A percentile compares a stretch with the other conserved stretches of the same genome.
phyloP scores from a whole-genome alignment of 2,329 filamentous ascomycete genomes.

The Trematosphaeria pertusa region DNA sequence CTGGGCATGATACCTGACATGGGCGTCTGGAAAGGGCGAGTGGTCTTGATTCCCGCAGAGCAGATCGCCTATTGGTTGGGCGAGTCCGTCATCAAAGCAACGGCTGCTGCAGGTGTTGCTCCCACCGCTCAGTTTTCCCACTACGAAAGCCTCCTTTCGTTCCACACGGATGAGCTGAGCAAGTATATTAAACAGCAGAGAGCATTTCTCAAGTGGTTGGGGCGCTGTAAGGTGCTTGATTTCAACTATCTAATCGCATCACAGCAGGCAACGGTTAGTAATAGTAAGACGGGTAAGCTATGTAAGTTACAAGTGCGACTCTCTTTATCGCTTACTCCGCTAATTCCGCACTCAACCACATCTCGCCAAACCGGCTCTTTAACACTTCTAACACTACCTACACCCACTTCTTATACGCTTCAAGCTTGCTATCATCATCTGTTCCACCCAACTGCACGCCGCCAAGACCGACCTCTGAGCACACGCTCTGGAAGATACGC shows the following conservation, averaged over 20 bases:
- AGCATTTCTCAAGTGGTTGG: constrained; percentile 9
- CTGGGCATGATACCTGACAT: constrained; percentile 5
- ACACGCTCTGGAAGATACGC: no score
- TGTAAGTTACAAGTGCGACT: no score
- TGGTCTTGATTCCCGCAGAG: constrained; percentile 9
- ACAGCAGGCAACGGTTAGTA: constrained; percentile 5
- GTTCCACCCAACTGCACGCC: no score
- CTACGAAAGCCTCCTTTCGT: constrained; percentile 4
- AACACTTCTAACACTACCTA: no score
- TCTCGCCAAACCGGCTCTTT: no score
- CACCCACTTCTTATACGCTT: no score
- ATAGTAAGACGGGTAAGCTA: no score
- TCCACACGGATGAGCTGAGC: constrained; percentile 1
- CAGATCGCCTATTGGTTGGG: constrained; percentile 5
- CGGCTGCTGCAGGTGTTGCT: background rate
- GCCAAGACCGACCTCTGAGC: no score
- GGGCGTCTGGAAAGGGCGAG: constrained; percentile 7
- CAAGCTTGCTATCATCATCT: no score
- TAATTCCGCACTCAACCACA: no score
- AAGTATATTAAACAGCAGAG: constrained; percentile 1
- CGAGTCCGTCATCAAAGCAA: background rate
- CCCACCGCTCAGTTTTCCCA: constrained; percentile 3
- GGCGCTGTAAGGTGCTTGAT: constrained; percentile 5
- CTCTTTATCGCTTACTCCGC: no score
- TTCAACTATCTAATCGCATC: constrained; percentile 9